Conservation (phyloP, 2,329 filamentous ascomycete genomes). For the Phialemoniopsis sp. region DNA sequence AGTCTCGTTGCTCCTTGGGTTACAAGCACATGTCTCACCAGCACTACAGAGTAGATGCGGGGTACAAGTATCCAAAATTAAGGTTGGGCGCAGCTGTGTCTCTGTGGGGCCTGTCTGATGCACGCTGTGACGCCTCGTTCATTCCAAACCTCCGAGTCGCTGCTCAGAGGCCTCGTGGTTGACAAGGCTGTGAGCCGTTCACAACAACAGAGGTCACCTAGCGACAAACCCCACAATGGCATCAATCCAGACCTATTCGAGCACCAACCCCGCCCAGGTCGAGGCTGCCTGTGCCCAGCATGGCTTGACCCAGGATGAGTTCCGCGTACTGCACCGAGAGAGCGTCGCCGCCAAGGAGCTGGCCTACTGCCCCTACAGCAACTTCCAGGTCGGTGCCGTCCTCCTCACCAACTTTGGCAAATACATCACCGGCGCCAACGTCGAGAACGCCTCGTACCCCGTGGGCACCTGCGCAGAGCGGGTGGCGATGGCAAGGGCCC, state of each 20-base stretch:
- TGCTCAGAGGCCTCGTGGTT: too few relatives aligned
- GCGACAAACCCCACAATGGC: too few relatives aligned
- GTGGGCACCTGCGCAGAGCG: slow-evolving; percentile 95
- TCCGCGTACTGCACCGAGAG: slow-evolving; percentile 57
- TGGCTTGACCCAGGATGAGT: slow-evolving; percentile 57
- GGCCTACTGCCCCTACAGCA: slow-evolving; percentile 91
- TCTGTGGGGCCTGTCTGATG: too few relatives aligned
- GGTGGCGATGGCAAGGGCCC: slow-evolving; percentile 78
- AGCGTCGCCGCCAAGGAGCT: slow-evolving; percentile 68
- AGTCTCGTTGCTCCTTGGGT: too few relatives aligned
- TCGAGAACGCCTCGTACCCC: slow-evolving; percentile 91
- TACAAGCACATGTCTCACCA: too few relatives aligned
- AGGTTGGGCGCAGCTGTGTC: too few relatives aligned
- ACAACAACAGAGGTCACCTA: too few relatives aligned
- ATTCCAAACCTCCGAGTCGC: too few relatives aligned
- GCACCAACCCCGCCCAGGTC: slow-evolving; percentile 15
- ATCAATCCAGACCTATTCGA: slow-evolving; percentile 14
- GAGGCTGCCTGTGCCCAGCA: slow-evolving; percentile 28
- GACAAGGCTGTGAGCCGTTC: too few relatives aligned
- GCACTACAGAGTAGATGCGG: too few relatives aligned
- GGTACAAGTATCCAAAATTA: too few relatives aligned
- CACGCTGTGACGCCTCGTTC: too few relatives aligned
- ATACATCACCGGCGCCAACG: slow-evolving; percentile 73
- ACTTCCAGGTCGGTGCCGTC: slow-evolving; percentile 84
- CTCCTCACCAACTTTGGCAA: slow-evolving; percentile 52